Base-by-base conservation (phyloP, 805 yeast species). In the Saturnispora sekii region DNA sequence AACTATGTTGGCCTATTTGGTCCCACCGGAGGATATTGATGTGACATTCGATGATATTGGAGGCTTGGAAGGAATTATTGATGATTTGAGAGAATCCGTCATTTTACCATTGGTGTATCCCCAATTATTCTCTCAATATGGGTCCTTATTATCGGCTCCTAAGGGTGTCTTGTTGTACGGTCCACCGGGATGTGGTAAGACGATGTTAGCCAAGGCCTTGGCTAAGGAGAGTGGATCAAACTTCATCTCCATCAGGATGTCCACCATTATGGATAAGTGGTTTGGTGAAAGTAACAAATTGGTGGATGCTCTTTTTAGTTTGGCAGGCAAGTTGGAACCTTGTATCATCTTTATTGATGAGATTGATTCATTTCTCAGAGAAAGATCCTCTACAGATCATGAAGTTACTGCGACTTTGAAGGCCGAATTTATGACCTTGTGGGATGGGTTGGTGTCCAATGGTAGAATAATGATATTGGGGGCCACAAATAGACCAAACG, bases 171-270 rank as follows among this genome's bases (percentile, higher is more conserved):
- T 90, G 32, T 70, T 89, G 40, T 81, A 86, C 58, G 97, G 97
- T 0, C 97, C 97, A 3, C 97, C 97, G 0, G 97, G 97, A 0
- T 90, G 97, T 62, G 97, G 97, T 45, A 90, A 90, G 64, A 90
- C 97, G 3, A 86, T 90, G 96, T 69, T 90, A 54, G 97, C 97
- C 9, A 90, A 89, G 63, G 97, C 97, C 0, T 73, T 90, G 33
- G 97, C 97, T 1, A 74, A 78, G 45, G 96, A 89, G 61, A 81
- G 94, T 52, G 87, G 86, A 1, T 97, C 97, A 0, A 87, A 81
- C 54, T 90, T 90, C 64, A 74, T 90, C 41, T 87, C 89, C 55
- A 83, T 90, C 42, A 74, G 95, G 61, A 84, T 90, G 94, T 87
- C 96, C 21, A 79, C 90, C 2, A 78, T 90, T 14, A 84, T 89